Conservation (phyloP, 768 basidiomycete species). For the Tylopilus felleus region DNA sequence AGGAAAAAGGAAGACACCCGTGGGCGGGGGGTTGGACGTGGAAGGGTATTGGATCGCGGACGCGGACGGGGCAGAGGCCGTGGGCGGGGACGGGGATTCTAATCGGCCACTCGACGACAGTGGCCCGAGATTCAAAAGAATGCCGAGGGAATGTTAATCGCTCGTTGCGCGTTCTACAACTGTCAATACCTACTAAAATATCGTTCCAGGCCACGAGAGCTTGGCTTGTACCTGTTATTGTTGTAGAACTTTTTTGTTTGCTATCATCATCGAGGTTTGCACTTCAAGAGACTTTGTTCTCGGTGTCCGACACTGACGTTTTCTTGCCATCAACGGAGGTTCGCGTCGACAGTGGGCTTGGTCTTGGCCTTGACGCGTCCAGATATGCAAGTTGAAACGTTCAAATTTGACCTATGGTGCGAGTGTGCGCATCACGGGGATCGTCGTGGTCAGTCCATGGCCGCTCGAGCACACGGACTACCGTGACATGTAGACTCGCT, state of each 20-base stretch:
- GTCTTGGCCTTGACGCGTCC: too few species aligned
- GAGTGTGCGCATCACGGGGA: too few species aligned
- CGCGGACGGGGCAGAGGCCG: conserved; percentile 56
- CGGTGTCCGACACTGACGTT: too few species aligned
- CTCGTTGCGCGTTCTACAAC: conserved; percentile 5
- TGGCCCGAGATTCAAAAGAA: not conserved
- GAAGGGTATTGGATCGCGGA: conserved; percentile 46
- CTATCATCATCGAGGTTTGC: too few species aligned
- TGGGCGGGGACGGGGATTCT: conserved; percentile 46
- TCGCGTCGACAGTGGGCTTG: too few species aligned
- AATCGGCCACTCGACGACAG: not conserved
- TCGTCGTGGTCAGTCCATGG: too few species aligned
- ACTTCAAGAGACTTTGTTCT: too few species aligned
- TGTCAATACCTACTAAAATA: conserved; percentile 27
- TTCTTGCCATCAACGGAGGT: too few species aligned
- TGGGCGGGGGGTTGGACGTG: conserved; percentile 61
- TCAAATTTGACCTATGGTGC: too few species aligned
- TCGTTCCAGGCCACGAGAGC: conserved; percentile 12
- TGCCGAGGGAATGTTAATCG: not conserved
- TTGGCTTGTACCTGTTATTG: conserved; percentile 21
- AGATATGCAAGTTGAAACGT: too few species aligned
- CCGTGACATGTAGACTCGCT: too few species aligned
- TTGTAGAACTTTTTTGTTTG: conserved; percentile 5
- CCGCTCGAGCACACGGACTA: too few species aligned
- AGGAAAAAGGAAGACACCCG: conserved; percentile 84